Evolutionary conservation across 2,329 filamentous ascomycete species (phyloP).

Genomic region (Aspergillus udagawae): DNA sequence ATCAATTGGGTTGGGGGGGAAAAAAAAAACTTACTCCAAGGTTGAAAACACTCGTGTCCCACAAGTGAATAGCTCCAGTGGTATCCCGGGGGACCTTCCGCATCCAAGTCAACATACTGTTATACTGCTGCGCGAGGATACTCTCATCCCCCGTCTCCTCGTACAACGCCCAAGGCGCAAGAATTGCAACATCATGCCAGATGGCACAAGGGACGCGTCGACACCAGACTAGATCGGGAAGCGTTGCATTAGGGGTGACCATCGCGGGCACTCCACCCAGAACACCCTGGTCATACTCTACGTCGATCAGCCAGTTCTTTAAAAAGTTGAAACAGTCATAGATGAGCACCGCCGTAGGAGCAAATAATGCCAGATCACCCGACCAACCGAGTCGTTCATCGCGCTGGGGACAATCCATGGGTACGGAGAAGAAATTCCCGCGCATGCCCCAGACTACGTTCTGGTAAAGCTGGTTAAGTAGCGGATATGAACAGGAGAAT

Average conservation of each 20-base stretch:
- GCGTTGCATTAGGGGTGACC: slow-evolving; percentile 18
- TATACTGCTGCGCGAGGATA: slow-evolving; percentile 21
- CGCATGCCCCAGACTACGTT: slow-evolving; percentile 57
- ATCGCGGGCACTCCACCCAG: slow-evolving; percentile 31
- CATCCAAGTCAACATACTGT: too few species aligned
- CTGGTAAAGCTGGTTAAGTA: slow-evolving; percentile 49
- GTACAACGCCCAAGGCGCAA: slow-evolving; percentile 31
- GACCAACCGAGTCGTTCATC: slow-evolving; percentile 56
- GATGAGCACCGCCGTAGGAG: slow-evolving; percentile 50
- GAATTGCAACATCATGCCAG: slow-evolving; percentile 36
- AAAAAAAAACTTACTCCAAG: too few species aligned
- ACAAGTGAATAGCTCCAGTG: slow-evolving; percentile 13
- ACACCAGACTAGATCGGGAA: background rate
- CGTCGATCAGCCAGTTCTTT: slow-evolving; percentile 48
- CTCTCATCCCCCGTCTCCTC: slow-evolving; percentile 25
- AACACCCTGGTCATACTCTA: slow-evolving; percentile 25
- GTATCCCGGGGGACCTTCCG: background rate
- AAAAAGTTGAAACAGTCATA: slow-evolving; percentile 53
- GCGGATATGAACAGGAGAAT: slow-evolving; percentile 49
- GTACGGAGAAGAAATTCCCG: slow-evolving; percentile 56
- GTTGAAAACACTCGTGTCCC: too few species aligned
- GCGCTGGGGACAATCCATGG: slow-evolving; percentile 56
- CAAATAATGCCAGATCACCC: slow-evolving; percentile 50
- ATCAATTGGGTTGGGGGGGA: too few species aligned
- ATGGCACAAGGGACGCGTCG: slow-evolving; percentile 19